These are phyloP conservation scores for Skeletonema tropicum DNA, from an alignment of 108 stramenopile genomes.

Conservation along the genomic window DNA sequence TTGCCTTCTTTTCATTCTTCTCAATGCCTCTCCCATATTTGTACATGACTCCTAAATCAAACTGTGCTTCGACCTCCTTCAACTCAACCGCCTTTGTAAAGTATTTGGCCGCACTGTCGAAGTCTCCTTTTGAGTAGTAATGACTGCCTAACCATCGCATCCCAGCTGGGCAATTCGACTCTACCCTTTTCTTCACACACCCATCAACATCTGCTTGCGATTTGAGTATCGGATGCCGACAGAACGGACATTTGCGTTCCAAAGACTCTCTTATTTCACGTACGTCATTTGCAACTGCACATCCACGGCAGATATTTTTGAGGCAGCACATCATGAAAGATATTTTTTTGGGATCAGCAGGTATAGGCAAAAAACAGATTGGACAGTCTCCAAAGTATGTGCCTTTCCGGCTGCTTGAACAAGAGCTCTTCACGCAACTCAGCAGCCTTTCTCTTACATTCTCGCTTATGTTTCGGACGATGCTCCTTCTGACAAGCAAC, in stretches of 20 bases:
- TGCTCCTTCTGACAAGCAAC: neutral
- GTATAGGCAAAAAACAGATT: neutral
- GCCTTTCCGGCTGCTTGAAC: neutral
- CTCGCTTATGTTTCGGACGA: neutral
- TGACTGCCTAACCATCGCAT: neutral
- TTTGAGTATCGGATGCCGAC: neutral
- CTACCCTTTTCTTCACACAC: neutral
- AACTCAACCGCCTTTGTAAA: neutral
- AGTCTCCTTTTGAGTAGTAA: neutral
- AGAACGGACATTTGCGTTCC: neutral
- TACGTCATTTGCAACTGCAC: neutral
- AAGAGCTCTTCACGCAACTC: neutral
- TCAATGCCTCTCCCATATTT: neutral
- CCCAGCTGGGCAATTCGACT: neutral
- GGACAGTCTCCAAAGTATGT: neutral
- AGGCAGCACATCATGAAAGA: neutral
- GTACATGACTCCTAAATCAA: neutral
- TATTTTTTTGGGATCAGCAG: neutral
- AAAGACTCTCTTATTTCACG: neutral
- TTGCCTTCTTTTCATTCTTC: neutral
- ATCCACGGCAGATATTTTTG: neutral
- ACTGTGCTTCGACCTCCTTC: neutral
- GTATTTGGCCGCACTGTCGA: neutral
- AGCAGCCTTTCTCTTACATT: constrained; percentile 1
- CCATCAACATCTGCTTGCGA: neutral